Percentiles rank a stretch among this genome's conserved stretches.
Conservation (phyloP, 2,329 filamentous ascomycete species). For the Aspergillus sp. region DNA sequence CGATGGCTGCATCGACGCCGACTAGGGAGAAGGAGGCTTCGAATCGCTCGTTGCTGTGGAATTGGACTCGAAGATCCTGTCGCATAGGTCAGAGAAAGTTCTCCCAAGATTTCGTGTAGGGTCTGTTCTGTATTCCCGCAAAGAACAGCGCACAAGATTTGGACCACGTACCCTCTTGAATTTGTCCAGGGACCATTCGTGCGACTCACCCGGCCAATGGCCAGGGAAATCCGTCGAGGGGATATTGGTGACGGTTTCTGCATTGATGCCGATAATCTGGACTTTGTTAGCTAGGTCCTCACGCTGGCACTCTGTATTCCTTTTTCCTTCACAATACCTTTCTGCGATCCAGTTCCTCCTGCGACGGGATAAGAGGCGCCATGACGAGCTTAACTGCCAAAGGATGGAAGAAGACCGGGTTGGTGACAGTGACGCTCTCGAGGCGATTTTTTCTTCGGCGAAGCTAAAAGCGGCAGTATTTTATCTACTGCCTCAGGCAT, state of each 20-base stretch:
- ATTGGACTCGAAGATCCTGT: slow-evolving; percentile 62
- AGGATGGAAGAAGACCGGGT: too few relatives aligned
- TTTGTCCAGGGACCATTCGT: slow-evolving; percentile 65
- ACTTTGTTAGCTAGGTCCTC: neutral
- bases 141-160: too few relatives aligned
- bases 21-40: slow-evolving; percentile 85
- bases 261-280: slow-evolving; percentile 76
- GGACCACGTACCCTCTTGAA: slow-evolving; percentile 50
- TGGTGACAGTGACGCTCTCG: too few relatives aligned
- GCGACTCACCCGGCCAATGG: slow-evolving; percentile 81
- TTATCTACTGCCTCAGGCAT: slow-evolving; percentile 21
- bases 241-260: slow-evolving; percentile 84
- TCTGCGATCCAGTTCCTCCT: slow-evolving; percentile 37
- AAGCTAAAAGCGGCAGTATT: slow-evolving; percentile 17
- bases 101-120: neutral
- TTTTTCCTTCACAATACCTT: slow-evolving; percentile 22
- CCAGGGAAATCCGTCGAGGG: slow-evolving; percentile 86
- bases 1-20: slow-evolving; percentile 82
- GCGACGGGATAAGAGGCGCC: slow-evolving; percentile 36
- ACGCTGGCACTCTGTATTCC: too few relatives aligned
- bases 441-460: slow-evolving; percentile 24
- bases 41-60: slow-evolving; percentile 71
- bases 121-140: too few relatives aligned
- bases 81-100: neutral
- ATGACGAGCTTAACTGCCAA: slow-evolving; percentile 15